These are phyloP conservation scores for Catenaria anguillulae DNA, from an alignment of 371 early-diverging fungal species.

Conservation along the genomic window DNA sequence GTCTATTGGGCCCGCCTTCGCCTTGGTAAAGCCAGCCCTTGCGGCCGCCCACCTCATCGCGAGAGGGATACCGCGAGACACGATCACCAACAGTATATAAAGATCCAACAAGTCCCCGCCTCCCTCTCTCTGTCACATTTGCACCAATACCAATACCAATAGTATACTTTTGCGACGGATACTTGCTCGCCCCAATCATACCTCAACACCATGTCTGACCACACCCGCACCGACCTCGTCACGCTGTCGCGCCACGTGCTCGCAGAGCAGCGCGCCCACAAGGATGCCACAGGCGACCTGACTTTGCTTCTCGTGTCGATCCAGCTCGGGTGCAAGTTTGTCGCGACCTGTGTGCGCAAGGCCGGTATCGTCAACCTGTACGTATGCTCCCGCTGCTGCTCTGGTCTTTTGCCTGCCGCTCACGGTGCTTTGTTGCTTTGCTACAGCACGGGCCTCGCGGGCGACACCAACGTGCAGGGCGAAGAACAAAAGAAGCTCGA, in stretches of 20 bases:
- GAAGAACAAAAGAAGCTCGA: constrained; percentile 95
- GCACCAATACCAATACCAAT: no score
- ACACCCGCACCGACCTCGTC: constrained; percentile 67
- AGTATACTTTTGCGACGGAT: no score
- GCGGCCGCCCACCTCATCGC: no score
- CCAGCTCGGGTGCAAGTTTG: constrained; percentile 93
- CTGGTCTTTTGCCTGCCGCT: constrained; percentile 5
- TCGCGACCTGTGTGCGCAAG: constrained; percentile 87
- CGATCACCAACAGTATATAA: no score
- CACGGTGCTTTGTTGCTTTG: not conserved
- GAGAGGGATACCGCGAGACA: no score
- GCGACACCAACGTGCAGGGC: constrained; percentile 32
- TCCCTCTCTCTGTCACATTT: no score
- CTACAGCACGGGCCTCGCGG: constrained; percentile 70
- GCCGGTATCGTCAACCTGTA: constrained; percentile 89
- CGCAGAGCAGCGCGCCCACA: constrained; percentile 63
- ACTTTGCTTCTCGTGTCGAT: constrained; percentile 77
- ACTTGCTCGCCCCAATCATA: no score
- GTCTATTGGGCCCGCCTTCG: no score
- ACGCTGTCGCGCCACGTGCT: constrained; percentile 89
- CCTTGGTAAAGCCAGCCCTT: no score
- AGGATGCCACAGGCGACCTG: constrained; percentile 88
- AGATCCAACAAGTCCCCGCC: no score
- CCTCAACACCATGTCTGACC: constrained; percentile 11
- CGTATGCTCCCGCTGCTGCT: constrained; percentile 12